These are phyloP conservation scores for Gracilaria caudata DNA, from an alignment of 23 red algal genomes.

Conservation along the genomic window DNA sequence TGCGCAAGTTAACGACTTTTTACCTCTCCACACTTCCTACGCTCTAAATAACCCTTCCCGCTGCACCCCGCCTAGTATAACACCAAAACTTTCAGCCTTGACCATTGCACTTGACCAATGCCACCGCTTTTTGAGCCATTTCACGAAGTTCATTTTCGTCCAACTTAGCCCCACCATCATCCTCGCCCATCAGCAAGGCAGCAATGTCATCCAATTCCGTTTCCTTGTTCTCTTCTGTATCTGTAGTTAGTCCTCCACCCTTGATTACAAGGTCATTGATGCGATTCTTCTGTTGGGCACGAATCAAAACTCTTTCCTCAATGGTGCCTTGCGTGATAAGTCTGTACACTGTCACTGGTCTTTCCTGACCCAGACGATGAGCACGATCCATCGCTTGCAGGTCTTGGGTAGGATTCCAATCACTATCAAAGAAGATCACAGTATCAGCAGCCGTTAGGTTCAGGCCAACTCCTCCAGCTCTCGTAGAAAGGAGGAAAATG, in stretches of 20 bases:
- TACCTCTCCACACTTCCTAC: background rate
- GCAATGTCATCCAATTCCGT: conserved; percentile 89
- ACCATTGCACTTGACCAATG: background rate
- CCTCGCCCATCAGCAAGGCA: conserved; percentile 69
- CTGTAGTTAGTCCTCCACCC: conserved; percentile 76
- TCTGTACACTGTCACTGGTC: conserved; percentile 94
- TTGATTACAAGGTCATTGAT: conserved; percentile 98
- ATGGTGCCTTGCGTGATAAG: conserved; percentile 89
- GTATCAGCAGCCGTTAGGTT: conserved; percentile 97
- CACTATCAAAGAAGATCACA: conserved; percentile 97
- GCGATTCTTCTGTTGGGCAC: conserved; percentile 86
- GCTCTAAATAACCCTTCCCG: background rate
- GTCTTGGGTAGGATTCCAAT: conserved; percentile 99
- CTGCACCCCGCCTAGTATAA: background rate
- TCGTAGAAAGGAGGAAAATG: conserved; percentile 90
- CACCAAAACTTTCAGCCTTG: background rate
- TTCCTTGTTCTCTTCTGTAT: conserved; percentile 70
- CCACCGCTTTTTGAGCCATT: conserved; percentile 32
- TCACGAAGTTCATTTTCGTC: conserved; percentile 17
- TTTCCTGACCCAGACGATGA: conserved; percentile 92
- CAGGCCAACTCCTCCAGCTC: conserved; percentile 96
- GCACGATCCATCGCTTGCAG: conserved; percentile 99
- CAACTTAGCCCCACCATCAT: conserved; percentile 47
- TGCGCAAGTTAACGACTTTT: too few species aligned
- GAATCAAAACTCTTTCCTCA: conserved; percentile 90